Evolutionary conservation across 495 filamentous ascomycete genomes (phyloP).

Genomic region (Hypoxylon perforatum): DNA sequence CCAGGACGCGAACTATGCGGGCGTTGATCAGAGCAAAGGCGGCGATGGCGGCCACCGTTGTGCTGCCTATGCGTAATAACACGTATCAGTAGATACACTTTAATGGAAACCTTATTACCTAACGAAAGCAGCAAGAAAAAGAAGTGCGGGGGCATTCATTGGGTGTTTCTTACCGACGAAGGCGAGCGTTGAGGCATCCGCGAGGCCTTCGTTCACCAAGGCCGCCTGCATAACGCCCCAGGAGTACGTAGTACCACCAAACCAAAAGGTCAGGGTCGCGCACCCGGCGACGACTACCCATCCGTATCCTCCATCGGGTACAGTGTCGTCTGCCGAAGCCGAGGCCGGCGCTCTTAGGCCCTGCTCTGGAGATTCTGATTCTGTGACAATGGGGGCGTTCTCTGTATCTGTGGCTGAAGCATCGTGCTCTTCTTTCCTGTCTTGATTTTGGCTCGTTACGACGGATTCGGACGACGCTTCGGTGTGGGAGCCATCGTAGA

Average conservation of each 20-base stretch:
- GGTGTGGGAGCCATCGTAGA: not conserved
- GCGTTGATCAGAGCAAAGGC: constrained; percentile 61
- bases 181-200: constrained; percentile 60
- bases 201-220: constrained; percentile 57
- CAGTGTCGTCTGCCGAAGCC: too few relatives aligned
- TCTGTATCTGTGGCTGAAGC: too few relatives aligned
- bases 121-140: too few relatives aligned
- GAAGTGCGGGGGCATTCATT: not conserved
- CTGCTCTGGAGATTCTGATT: not conserved
- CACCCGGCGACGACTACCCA: constrained; percentile 66
- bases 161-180: constrained; percentile 64
- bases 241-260: constrained; percentile 60
- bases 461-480: not conserved
- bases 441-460: too few relatives aligned
- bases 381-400: too few relatives aligned
- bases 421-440: too few relatives aligned
- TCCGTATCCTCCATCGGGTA: constrained; percentile 55
- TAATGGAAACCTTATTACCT: too few relatives aligned
- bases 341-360: constrained; percentile 45
- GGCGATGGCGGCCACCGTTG: constrained; percentile 55
- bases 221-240: constrained; percentile 70
- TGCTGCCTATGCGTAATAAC: constrained; percentile 2
- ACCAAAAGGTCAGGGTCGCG: constrained; percentile 63
- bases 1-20: constrained; percentile 59
- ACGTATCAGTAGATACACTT: not conserved